Conservation (phyloP, 2,329 filamentous ascomycete genomes). For the Pseudogymnoascus sp. region DNA sequence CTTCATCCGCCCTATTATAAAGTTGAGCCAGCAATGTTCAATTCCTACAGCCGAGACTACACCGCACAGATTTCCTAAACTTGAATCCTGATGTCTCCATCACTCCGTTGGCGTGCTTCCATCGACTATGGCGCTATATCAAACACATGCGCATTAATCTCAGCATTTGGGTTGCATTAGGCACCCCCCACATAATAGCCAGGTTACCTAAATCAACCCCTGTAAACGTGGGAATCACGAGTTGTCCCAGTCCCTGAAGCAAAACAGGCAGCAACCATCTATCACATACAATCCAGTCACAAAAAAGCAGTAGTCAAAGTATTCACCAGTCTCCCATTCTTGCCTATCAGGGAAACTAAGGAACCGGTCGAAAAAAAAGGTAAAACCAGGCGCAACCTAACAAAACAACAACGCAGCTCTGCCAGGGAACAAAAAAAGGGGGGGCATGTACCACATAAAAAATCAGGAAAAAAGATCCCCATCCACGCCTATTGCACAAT, state of each 20-base stretch:
- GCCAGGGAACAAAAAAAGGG: background rate
- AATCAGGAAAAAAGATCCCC: slow-evolving; percentile 4
- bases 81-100: background rate
- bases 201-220: background rate
- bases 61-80: background rate
- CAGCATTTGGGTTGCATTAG: background rate
- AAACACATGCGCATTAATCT: background rate
- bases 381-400: slow-evolving; percentile 7
- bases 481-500: slow-evolving; percentile 8
- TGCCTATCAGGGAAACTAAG: slow-evolving; percentile 2
- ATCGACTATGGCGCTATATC: background rate
- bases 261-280: background rate
- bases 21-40: background rate
- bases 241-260: background rate
- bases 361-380: slow-evolving; percentile 3
- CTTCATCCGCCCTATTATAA: background rate
- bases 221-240: slow-evolving; percentile 3
- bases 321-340: slow-evolving; percentile 8
- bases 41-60: background rate
- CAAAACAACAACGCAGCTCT: slow-evolving; percentile 3
- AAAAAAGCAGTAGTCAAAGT: background rate
- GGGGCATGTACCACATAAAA: slow-evolving; percentile 6
- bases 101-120: background rate
- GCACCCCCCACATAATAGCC: background rate
- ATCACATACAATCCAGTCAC: background rate